phyloP scores from a whole-genome alignment of 75 land plant species.

The Gnetum montanum region DNA sequence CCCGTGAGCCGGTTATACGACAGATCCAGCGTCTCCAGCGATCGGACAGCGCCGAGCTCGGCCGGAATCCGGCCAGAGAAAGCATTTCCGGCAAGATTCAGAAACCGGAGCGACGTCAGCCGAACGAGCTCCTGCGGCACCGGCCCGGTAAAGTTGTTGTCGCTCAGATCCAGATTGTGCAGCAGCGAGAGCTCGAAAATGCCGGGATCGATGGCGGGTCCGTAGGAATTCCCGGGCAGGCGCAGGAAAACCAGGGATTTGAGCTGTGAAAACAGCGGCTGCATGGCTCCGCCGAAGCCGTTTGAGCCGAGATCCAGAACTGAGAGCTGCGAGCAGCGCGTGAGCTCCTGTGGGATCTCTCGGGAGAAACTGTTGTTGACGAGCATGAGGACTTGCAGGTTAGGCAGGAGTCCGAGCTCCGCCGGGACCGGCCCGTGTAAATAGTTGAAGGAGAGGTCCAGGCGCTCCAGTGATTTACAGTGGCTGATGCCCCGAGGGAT shows the following conservation, averaged over 20 bases:
- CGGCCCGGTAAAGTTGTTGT: slow-evolving; percentile 50
- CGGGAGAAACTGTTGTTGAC: slow-evolving; percentile 33
- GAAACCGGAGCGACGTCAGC: slow-evolving; percentile 17
- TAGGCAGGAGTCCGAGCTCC: slow-evolving; percentile 32
- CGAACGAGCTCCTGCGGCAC: slow-evolving; percentile 30
- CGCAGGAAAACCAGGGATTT: slow-evolving; percentile 32
- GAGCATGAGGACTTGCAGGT: slow-evolving; percentile 24
- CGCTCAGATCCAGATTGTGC: slow-evolving; percentile 32
- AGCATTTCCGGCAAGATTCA: slow-evolving; percentile 32
- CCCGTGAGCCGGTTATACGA: slow-evolving; percentile 56
- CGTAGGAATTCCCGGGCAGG: slow-evolving; percentile 39
- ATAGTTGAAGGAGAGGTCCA: slow-evolving; percentile 40
- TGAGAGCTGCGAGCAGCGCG: slow-evolving; percentile 24
- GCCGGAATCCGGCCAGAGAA: slow-evolving; percentile 45
- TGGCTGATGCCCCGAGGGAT: slow-evolving; percentile 30
- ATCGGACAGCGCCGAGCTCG: slow-evolving; percentile 31
- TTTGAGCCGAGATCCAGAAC: slow-evolving; percentile 65
- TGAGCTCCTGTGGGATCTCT: slow-evolving; percentile 36
- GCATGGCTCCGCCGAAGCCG: slow-evolving; percentile 43
- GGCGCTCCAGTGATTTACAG: slow-evolving; percentile 13
- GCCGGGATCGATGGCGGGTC: slow-evolving; percentile 26
- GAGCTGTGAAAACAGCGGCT: slow-evolving; percentile 26
- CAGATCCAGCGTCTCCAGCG: slow-evolving; percentile 54
- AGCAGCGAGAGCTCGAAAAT: slow-evolving; percentile 32
- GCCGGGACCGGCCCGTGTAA: slow-evolving; percentile 44